These are phyloP conservation scores for Beauveria australis DNA, from an alignment of 2,329 filamentous ascomycete species.

Conservation along the genomic window DNA sequence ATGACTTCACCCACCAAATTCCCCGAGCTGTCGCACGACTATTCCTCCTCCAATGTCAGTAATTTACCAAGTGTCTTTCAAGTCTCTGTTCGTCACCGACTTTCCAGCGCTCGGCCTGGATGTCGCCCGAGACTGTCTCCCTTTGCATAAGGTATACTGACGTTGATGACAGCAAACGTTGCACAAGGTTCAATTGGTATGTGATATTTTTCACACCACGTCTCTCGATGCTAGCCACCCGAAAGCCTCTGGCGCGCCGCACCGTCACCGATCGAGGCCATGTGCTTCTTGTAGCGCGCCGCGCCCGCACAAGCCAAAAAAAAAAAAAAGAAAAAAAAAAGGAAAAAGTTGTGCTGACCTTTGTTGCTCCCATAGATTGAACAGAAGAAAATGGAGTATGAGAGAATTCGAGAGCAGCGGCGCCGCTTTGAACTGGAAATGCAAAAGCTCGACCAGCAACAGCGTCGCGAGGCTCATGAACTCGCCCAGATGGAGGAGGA, in stretches of 20 bases:
- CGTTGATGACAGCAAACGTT: conserved; percentile 39
- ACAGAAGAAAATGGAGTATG: conserved; percentile 88
- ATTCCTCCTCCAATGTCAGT: conserved; percentile 31
- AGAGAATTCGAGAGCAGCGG: conserved; percentile 81
- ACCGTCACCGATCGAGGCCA: neutral
- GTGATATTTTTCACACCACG: conserved; percentile 23
- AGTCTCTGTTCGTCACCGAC: neutral
- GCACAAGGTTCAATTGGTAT: conserved; percentile 71
- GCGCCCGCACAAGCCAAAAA: neutral
- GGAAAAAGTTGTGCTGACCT: conserved; percentile 25
- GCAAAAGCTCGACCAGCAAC: conserved; percentile 78
- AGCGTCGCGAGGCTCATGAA: conserved; percentile 74
- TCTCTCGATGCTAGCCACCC: neutral
- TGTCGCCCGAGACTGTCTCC: neutral
- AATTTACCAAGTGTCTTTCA: neutral
- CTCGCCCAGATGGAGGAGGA: conserved; percentile 79
- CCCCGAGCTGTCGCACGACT: conserved; percentile 41
- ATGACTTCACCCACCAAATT: conserved; percentile 45
- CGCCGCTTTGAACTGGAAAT: conserved; percentile 87
- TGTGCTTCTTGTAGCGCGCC: neutral
- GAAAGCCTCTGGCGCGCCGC: neutral
- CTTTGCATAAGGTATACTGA: neutral
- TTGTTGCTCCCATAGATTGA: conserved; percentile 56
- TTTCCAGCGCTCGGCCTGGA: neutral
- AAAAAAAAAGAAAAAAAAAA: neutral